These are phyloP conservation scores for Maudiozyma barnettii DNA, from an alignment of 805 yeast species.

Conservation along the genomic window DNA sequence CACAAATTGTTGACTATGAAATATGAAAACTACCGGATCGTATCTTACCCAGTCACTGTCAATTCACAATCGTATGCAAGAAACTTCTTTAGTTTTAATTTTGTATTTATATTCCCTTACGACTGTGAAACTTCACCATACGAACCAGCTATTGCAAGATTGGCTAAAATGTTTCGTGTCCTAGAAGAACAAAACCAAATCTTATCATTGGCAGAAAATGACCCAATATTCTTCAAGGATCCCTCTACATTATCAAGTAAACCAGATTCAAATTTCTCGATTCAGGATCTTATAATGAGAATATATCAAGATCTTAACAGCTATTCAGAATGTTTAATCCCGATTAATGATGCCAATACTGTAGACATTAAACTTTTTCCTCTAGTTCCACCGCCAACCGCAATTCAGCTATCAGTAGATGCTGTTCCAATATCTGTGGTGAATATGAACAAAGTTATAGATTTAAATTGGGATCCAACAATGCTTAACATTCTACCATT, in stretches of 20 bases:
- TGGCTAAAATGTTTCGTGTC: conserved; percentile 82
- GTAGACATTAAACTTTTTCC: conserved; percentile 94
- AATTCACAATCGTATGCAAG: conserved; percentile 69
- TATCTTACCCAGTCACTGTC: conserved; percentile 85
- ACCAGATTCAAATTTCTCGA: conserved; percentile 32
- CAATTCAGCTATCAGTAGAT: conserved; percentile 52
- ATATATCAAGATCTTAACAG: conserved; percentile 90
- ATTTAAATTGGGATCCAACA: conserved; percentile 95
- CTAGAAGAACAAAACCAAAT: conserved; percentile 82
- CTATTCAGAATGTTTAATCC: conserved; percentile 92
- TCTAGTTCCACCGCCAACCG: conserved; percentile 70
- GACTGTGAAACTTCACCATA: conserved; percentile 76
- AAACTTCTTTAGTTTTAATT: conserved; percentile 86
- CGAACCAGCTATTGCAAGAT: conserved; percentile 72
- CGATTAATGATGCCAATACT: conserved; percentile 80
- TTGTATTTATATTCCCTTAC: conserved; percentile 83
- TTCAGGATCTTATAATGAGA: conserved; percentile 76
- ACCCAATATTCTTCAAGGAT: conserved; percentile 20
- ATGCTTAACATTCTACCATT: conserved; percentile 79
- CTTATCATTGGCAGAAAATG: conserved; percentile 47
- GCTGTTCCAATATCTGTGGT: conserved; percentile 94
- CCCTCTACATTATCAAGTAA: conserved; percentile 3
- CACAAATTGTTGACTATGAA: conserved; percentile 70
- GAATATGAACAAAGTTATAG: conserved; percentile 59
- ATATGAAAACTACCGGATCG: conserved; percentile 57